Percentiles rank a stretch among this genome's conserved stretches.
Conservation (phyloP, 192 early-diverging fungal genomes). For the Polychytrium aggregatum region DNA sequence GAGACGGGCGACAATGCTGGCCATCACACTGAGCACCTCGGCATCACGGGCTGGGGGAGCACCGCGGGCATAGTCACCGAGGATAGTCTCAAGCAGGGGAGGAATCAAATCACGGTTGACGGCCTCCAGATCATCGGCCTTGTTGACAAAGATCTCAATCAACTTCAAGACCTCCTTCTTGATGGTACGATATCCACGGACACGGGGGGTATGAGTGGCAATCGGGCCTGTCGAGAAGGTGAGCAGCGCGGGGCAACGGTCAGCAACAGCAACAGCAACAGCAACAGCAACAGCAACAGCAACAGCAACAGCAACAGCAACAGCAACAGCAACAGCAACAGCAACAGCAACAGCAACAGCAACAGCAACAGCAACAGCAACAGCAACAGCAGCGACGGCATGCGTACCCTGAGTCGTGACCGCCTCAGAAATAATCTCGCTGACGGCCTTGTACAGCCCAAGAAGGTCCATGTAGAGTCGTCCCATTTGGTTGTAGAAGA, state of each 20-base stretch:
- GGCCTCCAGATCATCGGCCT: conserved; percentile 71
- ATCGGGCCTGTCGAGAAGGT: conserved; percentile 46
- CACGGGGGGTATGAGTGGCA: conserved; percentile 82
- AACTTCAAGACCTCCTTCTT: conserved; percentile 92
- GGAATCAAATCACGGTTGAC: conserved; percentile 82
- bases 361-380: no score
- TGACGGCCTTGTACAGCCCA: conserved; percentile 81
- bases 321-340: no score
- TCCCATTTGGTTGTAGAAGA: conserved; percentile 80
- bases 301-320: no score
- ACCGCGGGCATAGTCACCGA: conserved; percentile 78
- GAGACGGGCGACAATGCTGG: conserved; percentile 71
- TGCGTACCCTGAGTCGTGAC: conserved; percentile 56
- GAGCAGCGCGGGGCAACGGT: no score
- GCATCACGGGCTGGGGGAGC: conserved; percentile 86
- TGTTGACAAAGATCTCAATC: conserved; percentile 84
- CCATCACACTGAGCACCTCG: conserved; percentile 88
- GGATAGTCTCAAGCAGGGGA: conserved; percentile 78
- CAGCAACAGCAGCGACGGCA: no score
- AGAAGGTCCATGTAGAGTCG: conserved; percentile 86
- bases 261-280: no score
- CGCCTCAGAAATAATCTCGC: conserved; percentile 66
- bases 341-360: conserved; percentile 4
- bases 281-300: no score
- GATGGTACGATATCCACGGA: conserved; percentile 84